A percentile compares a stretch with the other conserved stretches of the same genome.
phyloP scores from a whole-genome alignment of 305 asterid genomes.

The Fraxinus sp. region DNA sequence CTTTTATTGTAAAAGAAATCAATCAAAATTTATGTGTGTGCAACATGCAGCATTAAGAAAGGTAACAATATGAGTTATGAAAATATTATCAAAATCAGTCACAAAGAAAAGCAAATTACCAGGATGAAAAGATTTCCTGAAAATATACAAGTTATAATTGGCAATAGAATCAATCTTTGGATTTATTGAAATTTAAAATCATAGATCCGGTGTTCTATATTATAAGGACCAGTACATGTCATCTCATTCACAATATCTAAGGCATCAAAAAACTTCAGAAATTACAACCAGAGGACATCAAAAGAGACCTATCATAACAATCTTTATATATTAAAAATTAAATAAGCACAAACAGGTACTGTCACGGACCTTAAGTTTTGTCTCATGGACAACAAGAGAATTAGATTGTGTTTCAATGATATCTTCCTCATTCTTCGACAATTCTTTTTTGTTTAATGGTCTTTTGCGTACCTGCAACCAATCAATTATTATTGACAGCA shows the following conservation, averaged over 20 bases:
- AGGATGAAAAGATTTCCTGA: background rate
- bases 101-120: background rate
- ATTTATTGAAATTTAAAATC: background rate
- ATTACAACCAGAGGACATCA: background rate
- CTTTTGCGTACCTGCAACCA: constrained; percentile 78
- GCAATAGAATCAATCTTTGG: background rate
- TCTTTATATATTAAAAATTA: background rate
- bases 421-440: constrained; percentile 90
- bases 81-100: background rate
- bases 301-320: background rate
- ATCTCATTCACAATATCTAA: constrained; percentile 8
- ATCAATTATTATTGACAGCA: constrained; percentile 6
- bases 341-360: background rate
- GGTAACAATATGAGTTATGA: background rate
- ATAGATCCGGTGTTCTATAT: background rate
- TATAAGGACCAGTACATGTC: background rate
- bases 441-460: constrained; percentile 68
- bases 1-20: background rate
- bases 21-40: background rate
- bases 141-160: constrained; percentile 7
- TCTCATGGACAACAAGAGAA: constrained; percentile 78
- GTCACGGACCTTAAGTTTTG: constrained; percentile 74
- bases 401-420: constrained; percentile 76
- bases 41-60: background rate
- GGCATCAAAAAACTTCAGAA: constrained; percentile 5